Evolutionary conservation across 495 filamentous ascomycete genomes (phyloP).

Genomic region (Podospora didyma): DNA sequence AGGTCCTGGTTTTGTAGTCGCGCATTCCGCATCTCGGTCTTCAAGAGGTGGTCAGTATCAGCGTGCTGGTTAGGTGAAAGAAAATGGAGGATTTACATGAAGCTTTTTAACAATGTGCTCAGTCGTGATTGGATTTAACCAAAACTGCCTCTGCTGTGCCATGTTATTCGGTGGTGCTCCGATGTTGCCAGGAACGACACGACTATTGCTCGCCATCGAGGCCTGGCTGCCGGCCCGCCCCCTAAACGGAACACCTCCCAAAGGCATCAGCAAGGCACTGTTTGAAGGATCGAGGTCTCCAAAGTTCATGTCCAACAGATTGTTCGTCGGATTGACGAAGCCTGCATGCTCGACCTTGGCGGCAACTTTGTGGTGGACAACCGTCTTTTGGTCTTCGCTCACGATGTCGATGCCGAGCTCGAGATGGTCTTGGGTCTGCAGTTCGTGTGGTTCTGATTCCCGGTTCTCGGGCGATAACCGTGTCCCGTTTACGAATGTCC

Average conservation of each 20-base stretch:
- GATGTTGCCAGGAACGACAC: constrained; percentile 52
- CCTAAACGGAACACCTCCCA: constrained; percentile 49
- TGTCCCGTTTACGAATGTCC: constrained; percentile 94
- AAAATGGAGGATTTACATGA: constrained; percentile 58
- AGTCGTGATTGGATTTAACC: constrained; percentile 83
- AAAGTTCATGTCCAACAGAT: constrained; percentile 82
- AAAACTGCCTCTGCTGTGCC: constrained; percentile 51
- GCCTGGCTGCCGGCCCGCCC: constrained; percentile 70
- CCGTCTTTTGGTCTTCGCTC: constrained; percentile 94
- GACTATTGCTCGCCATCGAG: constrained; percentile 57
- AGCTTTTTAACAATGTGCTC: constrained; percentile 94
- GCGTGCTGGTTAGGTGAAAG: not conserved
- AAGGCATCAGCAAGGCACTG: constrained; percentile 59
- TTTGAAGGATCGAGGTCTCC: constrained; percentile 79
- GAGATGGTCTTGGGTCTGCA: constrained; percentile 81
- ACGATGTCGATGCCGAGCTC: constrained; percentile 98
- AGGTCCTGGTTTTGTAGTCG: constrained; percentile 84
- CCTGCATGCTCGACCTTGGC: constrained; percentile 95
- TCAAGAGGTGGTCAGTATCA: constrained; percentile 7
- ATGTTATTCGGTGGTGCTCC: constrained; percentile 52
- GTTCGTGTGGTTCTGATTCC: constrained; percentile 90
- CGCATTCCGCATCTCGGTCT: constrained; percentile 86
- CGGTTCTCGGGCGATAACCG: constrained; percentile 87
- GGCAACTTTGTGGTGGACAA: constrained; percentile 96
- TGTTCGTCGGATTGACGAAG: constrained; percentile 60